phyloP scores from a whole-genome alignment of 345 rosid species.

The Populus pruinosa region DNA sequence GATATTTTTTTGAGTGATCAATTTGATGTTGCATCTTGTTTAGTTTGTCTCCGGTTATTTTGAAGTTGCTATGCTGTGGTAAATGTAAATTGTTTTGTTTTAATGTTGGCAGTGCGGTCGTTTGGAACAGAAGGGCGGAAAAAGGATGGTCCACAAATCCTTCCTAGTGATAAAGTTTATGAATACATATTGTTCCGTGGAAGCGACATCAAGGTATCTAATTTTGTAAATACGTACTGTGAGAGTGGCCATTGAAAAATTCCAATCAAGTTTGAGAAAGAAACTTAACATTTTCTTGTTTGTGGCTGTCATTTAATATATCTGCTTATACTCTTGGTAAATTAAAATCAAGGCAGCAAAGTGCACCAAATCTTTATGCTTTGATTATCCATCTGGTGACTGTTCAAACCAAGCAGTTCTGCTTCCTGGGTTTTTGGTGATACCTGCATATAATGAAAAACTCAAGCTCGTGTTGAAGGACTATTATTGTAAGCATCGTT shows the following conservation, averaged over 20 bases:
- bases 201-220: slow-evolving; percentile 58
- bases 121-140: slow-evolving; percentile 78
- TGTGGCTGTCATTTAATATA: neutral
- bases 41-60: neutral
- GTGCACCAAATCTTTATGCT: neutral
- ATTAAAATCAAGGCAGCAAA: neutral
- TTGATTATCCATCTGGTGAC: neutral
- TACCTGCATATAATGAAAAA: neutral
- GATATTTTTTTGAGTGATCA: neutral
- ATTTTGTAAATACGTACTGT: neutral
- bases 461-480: neutral
- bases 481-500: neutral
- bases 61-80: neutral
- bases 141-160: slow-evolving; percentile 62
- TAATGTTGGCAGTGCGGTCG: slow-evolving; percentile 49
- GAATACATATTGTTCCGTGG: slow-evolving; percentile 70
- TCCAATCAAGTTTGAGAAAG: neutral
- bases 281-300: neutral
- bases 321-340: neutral
- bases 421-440: neutral
- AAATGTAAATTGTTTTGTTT: neutral
- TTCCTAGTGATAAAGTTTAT: slow-evolving; percentile 56
- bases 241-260: neutral
- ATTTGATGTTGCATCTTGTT: neutral
- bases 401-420: neutral